These are phyloP conservation scores for Blepharisma japonicum DNA, from an alignment of 73 alveolate genomes.

Conservation along the genomic window DNA sequence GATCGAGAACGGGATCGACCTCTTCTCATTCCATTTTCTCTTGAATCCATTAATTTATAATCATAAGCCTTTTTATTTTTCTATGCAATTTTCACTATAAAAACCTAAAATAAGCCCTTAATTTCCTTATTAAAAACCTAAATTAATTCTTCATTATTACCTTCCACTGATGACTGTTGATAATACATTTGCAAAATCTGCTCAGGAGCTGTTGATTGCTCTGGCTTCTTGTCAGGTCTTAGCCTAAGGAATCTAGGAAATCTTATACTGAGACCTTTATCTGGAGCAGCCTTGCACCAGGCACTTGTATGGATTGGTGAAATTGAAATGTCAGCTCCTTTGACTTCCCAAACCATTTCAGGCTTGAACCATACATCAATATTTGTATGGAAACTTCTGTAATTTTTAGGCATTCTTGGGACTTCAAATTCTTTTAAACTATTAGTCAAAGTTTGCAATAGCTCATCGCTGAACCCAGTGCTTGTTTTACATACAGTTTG, in stretches of 20 bases:
- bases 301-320: constrained; percentile 95
- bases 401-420: constrained; percentile 62
- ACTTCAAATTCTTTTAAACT: constrained; percentile 64
- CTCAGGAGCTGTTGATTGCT: constrained; percentile 93
- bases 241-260: constrained; percentile 98
- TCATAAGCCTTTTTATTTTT: too few species aligned
- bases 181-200: constrained; percentile 92
- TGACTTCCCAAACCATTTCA: constrained; percentile 94
- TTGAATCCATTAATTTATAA: too few species aligned
- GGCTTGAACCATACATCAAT: constrained; percentile 94
- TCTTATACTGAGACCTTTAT: constrained; percentile 98
- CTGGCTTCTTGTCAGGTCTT: constrained; percentile 96
- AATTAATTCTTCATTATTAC: constrained; percentile 12
- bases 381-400: constrained; percentile 64
- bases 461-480: constrained; percentile 59
- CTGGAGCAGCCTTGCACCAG: constrained; percentile 85
- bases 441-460: constrained; percentile 4
- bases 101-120: too few species aligned
- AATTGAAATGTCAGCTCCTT: constrained; percentile 97
- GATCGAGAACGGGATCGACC: too few species aligned
- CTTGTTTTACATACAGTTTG: constrained; percentile 92
- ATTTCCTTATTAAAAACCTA: not conserved
- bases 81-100: too few species aligned
- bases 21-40: too few species aligned
- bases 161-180: constrained; percentile 69